These are phyloP conservation scores for Mortierella sp. DNA, from an alignment of 371 early-diverging fungal genomes.

Conservation along the genomic window DNA sequence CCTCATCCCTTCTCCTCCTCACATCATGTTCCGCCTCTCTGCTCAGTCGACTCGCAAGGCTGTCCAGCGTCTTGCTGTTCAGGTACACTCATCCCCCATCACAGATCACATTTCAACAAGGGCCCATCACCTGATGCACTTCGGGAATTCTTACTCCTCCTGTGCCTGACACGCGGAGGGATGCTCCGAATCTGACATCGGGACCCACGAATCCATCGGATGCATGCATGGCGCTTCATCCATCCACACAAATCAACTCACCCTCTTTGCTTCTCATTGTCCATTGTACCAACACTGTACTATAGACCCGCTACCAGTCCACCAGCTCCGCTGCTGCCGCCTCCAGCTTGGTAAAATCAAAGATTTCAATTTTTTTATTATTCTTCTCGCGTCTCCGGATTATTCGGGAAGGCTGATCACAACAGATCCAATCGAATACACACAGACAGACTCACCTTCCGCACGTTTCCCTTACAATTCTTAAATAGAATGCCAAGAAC, in stretches of 20 bases:
- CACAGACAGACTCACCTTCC: background rate
- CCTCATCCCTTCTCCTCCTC: conserved; percentile 20
- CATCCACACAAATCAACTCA: background rate
- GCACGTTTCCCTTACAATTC: background rate
- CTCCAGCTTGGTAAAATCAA: conserved; percentile 52
- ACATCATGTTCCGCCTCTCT: conserved; percentile 54
- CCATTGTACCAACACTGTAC: background rate
- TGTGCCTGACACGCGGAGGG: conserved; percentile 14
- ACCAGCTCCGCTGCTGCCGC: conserved; percentile 40
- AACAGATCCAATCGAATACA: conserved; percentile 3
- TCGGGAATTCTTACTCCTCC: background rate
- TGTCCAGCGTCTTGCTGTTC: conserved; percentile 56
- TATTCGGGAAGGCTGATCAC: conserved; percentile 10
- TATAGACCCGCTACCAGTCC: conserved; percentile 50
- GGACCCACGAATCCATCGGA: conserved; percentile 1
- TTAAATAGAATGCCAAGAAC: conserved; percentile 53
- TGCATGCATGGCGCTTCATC: background rate
- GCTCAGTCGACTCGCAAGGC: conserved; percentile 55
- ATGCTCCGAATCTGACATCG: conserved; percentile 21
- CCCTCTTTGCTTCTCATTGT: background rate
- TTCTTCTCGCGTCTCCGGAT: conserved; percentile 19
- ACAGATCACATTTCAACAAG: background rate
- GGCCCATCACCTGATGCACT: background rate
- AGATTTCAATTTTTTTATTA: too few species aligned
- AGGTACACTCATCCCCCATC: conserved; percentile 25